phyloP scores from a whole-genome alignment of 768 basidiomycete genomes.

The Psilocybe tampanensis region DNA sequence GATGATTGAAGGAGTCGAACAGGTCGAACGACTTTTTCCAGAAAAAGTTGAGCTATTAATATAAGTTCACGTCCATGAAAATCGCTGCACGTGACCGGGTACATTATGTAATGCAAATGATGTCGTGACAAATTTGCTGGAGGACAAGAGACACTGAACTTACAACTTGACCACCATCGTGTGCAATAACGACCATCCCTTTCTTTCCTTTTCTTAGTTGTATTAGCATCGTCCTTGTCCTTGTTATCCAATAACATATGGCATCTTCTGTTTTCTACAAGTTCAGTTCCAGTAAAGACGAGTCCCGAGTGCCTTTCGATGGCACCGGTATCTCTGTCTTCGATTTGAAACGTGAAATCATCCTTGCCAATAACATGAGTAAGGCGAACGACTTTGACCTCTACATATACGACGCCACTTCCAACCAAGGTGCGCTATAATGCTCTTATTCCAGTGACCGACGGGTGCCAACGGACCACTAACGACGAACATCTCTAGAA shows the following conservation, averaged over 20 bases:
- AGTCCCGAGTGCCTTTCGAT: conserved; percentile 95
- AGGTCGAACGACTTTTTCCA: conserved; percentile 23
- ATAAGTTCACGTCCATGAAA: no score
- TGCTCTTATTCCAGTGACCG: background rate
- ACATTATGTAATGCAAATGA: background rate
- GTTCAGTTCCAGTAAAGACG: conserved; percentile 94
- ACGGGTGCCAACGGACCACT: background rate
- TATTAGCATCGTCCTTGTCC: conserved; percentile 30
- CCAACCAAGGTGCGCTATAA: conserved; percentile 78
- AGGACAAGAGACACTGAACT: background rate
- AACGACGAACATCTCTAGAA: conserved; percentile 49
- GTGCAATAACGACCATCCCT: conserved; percentile 7
- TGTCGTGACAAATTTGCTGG: conserved; percentile 17
- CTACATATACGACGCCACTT: conserved; percentile 78
- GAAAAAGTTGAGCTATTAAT: no score
- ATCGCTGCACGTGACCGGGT: background rate
- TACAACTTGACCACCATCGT: conserved; percentile 12
- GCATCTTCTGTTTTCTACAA: conserved; percentile 97
- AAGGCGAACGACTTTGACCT: conserved; percentile 98
- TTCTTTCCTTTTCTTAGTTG: conserved; percentile 21
- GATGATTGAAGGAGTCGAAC: background rate
- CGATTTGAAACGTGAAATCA: conserved; percentile 98
- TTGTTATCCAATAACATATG: conserved; percentile 48
- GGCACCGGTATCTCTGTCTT: conserved; percentile 99
- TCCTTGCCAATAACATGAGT: conserved; percentile 92